phyloP scores from a whole-genome alignment of 1,284 basidiomycete genomes.

The Thelephora terrestris region DNA sequence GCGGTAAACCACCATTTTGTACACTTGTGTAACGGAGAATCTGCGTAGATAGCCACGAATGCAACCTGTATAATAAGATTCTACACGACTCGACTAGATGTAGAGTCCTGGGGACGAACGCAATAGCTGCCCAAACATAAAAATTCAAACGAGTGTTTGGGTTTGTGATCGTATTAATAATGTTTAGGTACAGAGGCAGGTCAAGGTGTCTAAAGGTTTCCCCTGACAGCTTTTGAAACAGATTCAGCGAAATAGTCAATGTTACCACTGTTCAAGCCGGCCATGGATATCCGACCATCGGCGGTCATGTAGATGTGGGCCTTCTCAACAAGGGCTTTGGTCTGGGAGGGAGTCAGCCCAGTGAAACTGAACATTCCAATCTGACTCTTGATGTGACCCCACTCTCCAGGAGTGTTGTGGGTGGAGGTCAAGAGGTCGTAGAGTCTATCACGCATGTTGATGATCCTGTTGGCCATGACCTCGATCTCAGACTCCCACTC shows the following conservation, averaged over 20 bases:
- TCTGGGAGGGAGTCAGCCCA: constrained; percentile 76
- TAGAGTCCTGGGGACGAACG: not conserved
- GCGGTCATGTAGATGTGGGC: constrained; percentile 92
- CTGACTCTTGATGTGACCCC: constrained; percentile 95
- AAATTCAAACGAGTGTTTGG: not conserved
- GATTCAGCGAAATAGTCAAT: constrained; percentile 87
- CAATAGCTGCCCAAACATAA: constrained; percentile 6
- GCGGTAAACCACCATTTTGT: constrained; percentile 16
- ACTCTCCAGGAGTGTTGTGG: constrained; percentile 86
- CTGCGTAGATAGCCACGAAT: not conserved
- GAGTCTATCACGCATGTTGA: constrained; percentile 85
- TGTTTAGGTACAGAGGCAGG: no score
- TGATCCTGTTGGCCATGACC: constrained; percentile 95
- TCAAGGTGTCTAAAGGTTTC: constrained; percentile 43
- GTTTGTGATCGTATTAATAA: not conserved
- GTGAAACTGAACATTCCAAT: constrained; percentile 97
- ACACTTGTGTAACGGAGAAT: not conserved
- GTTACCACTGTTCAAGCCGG: constrained; percentile 85
- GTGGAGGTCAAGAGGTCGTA: constrained; percentile 74
- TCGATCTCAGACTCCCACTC: constrained; percentile 92
- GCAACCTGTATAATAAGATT: not conserved
- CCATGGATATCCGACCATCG: constrained; percentile 92
- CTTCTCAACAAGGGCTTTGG: constrained; percentile 81
- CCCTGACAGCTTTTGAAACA: constrained; percentile 77
- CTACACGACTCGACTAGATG: not conserved